phyloP scores from a whole-genome alignment of 1,139 yeast species.

The Pichia sp. region DNA sequence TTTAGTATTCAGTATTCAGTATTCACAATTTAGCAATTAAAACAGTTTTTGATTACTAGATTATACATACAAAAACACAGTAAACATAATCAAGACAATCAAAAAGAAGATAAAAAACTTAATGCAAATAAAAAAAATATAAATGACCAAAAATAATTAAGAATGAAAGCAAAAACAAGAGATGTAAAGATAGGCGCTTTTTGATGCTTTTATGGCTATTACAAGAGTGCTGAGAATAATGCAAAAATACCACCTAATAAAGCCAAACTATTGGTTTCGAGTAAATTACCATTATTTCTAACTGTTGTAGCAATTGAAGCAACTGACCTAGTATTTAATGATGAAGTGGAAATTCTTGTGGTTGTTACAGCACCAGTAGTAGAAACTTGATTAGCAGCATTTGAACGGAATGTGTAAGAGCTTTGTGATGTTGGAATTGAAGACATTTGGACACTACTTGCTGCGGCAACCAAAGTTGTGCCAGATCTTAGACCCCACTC shows the following conservation, averaged over 20 bases:
- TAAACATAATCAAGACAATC: no score
- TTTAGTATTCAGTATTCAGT: no score
- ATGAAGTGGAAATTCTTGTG: neutral
- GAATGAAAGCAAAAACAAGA: no score
- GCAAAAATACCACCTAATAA: constrained; percentile 1
- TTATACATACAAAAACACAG: neutral
- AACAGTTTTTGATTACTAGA: neutral
- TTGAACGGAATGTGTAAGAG: neutral
- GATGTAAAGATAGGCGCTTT: no score
- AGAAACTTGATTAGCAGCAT: neutral
- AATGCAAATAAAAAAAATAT: no score
- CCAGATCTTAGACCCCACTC: constrained; percentile 9
- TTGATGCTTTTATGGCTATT: neutral
- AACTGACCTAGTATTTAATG: constrained; percentile 3
- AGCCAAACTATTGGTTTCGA: neutral
- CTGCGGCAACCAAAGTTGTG: constrained; percentile 2
- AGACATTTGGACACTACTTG: constrained; percentile 5
- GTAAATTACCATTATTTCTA: neutral
- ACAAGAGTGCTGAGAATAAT: neutral
- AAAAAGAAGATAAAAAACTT: no score
- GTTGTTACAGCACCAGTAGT: neutral
- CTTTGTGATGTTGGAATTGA: constrained; percentile 5
- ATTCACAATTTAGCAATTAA: no score
- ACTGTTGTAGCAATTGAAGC: neutral
- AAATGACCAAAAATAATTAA: no score